Conservation (phyloP, 2,329 filamentous ascomycete genomes). For the Shiraia bambusicola region DNA sequence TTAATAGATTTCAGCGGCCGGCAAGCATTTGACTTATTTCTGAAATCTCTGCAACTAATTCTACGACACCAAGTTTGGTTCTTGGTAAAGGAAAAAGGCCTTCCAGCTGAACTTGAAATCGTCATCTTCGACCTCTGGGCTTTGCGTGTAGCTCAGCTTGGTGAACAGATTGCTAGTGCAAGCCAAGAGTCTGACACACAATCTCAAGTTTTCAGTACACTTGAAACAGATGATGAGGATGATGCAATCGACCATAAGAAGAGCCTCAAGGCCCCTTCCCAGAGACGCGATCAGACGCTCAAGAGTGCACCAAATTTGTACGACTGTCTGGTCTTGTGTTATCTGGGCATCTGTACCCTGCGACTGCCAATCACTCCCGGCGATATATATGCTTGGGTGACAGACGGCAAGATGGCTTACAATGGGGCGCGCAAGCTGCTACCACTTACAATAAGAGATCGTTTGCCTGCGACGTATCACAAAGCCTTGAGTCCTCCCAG, state of each 20-base stretch:
- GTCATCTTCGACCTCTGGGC: constrained; percentile 85
- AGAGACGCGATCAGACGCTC: constrained; percentile 51
- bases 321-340: constrained; percentile 77
- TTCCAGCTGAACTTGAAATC: constrained; percentile 73
- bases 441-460: constrained; percentile 64
- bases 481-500: constrained; percentile 57
- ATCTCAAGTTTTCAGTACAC: constrained; percentile 60
- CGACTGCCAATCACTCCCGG: constrained; percentile 74
- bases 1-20: constrained; percentile 61
- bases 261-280: constrained; percentile 14
- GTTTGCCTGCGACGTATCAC: constrained; percentile 64
- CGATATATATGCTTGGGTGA: constrained; percentile 69
- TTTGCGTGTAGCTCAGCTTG: constrained; percentile 65
- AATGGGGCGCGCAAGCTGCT: constrained; percentile 61
- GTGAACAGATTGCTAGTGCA: constrained; percentile 44
- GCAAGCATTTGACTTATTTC: constrained; percentile 72
- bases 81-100: constrained; percentile 65
- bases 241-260: constrained; percentile 39
- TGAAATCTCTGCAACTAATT: constrained; percentile 82
- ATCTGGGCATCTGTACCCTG: constrained; percentile 74
- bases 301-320: constrained; percentile 63
- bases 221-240: constrained; percentile 50
- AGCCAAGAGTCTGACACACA: constrained; percentile 40
- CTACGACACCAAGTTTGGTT: constrained; percentile 78
- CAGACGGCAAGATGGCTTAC: constrained; percentile 65